Evolutionary conservation across 345 rosid species (phyloP).

Genomic region (Syzygium aqueum): DNA sequence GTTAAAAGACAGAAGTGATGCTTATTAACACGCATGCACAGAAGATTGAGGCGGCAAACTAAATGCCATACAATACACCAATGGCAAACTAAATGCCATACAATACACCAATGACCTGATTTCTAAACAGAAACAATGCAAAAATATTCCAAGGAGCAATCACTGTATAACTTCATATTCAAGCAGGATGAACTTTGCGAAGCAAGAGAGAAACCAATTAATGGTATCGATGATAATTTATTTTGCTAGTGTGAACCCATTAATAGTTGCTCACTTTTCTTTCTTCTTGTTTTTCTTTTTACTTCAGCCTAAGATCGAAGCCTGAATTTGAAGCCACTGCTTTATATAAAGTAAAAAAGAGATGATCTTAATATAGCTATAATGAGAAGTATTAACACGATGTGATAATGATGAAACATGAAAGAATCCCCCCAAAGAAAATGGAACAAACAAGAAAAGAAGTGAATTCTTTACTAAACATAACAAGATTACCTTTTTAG

Average conservation of each 20-base stretch:
- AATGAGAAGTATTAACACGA: not conserved
- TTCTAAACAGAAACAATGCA: not conserved
- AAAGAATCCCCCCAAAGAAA: not conserved
- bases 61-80: not conserved
- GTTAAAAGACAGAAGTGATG: not conserved
- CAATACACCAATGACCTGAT: not conserved
- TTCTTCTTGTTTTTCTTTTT: not conserved
- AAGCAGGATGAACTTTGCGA: not conserved
- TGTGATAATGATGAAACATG: not conserved
- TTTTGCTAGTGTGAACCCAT: not conserved
- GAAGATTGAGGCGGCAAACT: not conserved
- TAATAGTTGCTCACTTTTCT: not conserved
- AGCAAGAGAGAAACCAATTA: not conserved
- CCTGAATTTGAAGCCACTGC: not conserved
- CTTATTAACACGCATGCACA: not conserved
- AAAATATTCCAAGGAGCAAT: not conserved
- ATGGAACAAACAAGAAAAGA: not conserved
- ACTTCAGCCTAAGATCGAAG: not conserved
- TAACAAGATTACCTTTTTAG: conserved; percentile 62
- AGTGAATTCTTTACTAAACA: not conserved
- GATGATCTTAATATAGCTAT: not conserved
- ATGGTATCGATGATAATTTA: not conserved
- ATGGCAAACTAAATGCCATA: not conserved
- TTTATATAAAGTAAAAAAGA: not conserved
- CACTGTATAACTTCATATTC: not conserved